phyloP scores from a whole-genome alignment of 345 rosid genomes.

The Aegle marmelos region DNA sequence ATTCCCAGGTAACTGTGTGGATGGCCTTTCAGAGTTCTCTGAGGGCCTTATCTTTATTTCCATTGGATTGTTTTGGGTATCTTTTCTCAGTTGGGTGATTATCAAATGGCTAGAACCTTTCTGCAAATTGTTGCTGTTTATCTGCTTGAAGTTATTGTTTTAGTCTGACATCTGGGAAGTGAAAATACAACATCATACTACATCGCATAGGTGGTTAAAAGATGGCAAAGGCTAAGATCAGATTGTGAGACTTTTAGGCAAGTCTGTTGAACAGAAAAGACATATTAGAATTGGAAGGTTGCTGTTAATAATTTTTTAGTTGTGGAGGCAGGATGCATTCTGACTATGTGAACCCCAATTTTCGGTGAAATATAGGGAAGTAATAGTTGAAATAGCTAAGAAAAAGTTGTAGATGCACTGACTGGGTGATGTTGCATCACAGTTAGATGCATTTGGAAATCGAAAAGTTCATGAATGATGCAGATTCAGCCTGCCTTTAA shows the following conservation, averaged over 20 bases:
- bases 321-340: not conserved
- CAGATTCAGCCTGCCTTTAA: not conserved
- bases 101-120: not conserved
- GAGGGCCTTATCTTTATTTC: not conserved
- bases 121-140: not conserved
- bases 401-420: not conserved
- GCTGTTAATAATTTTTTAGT: not conserved
- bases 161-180: not conserved
- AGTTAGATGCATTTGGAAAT: not conserved
- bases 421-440: not conserved
- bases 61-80: not conserved
- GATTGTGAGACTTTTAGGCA: not conserved
- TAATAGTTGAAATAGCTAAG: not conserved
- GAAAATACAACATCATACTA: not conserved
- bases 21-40: too few relatives aligned
- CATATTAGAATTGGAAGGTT: not conserved
- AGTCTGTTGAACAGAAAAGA: not conserved
- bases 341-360: not conserved
- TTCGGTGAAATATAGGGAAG: not conserved
- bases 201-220: not conserved
- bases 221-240: not conserved
- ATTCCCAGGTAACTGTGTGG: too few relatives aligned
- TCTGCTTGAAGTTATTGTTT: not conserved
- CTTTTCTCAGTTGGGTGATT: not conserved
- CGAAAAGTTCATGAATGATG: not conserved